A percentile compares a stretch with the other conserved stretches of the same genome.
phyloP scores from a whole-genome alignment of 768 basidiomycete species.

The Amyloporia xantha region DNA sequence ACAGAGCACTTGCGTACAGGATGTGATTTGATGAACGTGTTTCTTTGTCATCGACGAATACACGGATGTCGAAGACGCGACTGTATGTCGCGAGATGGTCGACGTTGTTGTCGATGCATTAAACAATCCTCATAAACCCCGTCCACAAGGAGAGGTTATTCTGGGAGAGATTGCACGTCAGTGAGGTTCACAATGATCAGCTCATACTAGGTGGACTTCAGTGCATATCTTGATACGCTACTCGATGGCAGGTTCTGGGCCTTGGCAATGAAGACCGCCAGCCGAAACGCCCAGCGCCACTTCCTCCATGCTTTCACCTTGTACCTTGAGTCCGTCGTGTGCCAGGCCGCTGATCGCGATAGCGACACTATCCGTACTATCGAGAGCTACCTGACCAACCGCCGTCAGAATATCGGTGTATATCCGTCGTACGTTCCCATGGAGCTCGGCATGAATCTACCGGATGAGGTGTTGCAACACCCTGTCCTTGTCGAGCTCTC shows the following conservation, averaged over 20 bases:
- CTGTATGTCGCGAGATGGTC: conserved; percentile 7
- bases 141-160: background rate
- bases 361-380: conserved; percentile 12
- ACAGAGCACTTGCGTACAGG: conserved; percentile 7
- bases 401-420: conserved; percentile 21
- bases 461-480: conserved; percentile 51
- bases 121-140: conserved; percentile 13
- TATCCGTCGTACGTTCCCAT: conserved; percentile 16
- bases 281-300: conserved; percentile 7
- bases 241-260: conserved; percentile 2
- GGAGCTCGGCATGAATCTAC: conserved; percentile 47
- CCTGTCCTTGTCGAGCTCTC: conserved; percentile 43
- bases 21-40: conserved; percentile 23
- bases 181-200: conserved; percentile 3
- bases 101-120: conserved; percentile 22
- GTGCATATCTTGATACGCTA: background rate
- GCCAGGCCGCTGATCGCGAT: conserved; percentile 21
- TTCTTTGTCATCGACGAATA: conserved; percentile 25
- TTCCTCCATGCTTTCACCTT: conserved; percentile 19
- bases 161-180: conserved; percentile 19
- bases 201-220: conserved; percentile 12
- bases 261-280: conserved; percentile 4
- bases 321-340: conserved; percentile 18
- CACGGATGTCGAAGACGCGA: conserved; percentile 13
- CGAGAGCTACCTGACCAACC: conserved; percentile 18